phyloP scores from a whole-genome alignment of 2,329 filamentous ascomycete species.

The Sporothrix curviconia region DNA sequence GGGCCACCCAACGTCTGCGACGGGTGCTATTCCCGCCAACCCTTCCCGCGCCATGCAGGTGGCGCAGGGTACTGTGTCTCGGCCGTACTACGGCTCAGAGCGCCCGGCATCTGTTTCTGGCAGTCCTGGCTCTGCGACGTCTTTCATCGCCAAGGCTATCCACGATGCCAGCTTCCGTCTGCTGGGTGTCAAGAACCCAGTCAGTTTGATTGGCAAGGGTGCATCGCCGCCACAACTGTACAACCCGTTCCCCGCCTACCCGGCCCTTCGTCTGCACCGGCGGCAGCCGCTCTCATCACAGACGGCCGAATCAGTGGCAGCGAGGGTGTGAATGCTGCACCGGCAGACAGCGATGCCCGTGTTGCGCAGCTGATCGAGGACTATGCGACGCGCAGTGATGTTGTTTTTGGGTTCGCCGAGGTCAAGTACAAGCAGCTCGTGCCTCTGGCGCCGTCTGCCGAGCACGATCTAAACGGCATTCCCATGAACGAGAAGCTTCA shows the following conservation, averaged over 20 bases:
- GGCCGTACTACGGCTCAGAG: conserved; percentile 55
- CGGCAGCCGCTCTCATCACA: conserved; percentile 15
- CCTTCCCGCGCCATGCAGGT: conserved; percentile 69
- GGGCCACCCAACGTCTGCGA: conserved; percentile 60
- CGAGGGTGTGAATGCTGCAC: conserved; percentile 35
- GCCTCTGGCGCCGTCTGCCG: conserved; percentile 72
- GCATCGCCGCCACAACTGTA: conserved; percentile 69
- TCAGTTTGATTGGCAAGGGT: conserved; percentile 54
- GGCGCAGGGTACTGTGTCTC: conserved; percentile 52
- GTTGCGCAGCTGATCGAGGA: conserved; percentile 83
- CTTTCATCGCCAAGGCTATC: conserved; percentile 88
- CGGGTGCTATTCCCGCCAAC: conserved; percentile 62
- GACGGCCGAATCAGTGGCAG: conserved; percentile 14
- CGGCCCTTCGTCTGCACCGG: conserved; percentile 41
- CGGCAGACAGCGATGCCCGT: conserved; percentile 72
- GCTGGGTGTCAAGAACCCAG: conserved; percentile 64
- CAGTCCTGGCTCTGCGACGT: conserved; percentile 66
- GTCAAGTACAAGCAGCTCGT: conserved; percentile 98
- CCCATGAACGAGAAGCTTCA: conserved; percentile 41
- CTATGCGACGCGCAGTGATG: conserved; percentile 84
- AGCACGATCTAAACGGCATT: conserved; percentile 62
- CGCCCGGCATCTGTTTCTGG: conserved; percentile 72
- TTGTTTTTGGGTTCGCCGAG: conserved; percentile 95
- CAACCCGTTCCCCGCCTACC: conserved; percentile 78
- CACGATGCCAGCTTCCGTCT: conserved; percentile 79